Conservation (phyloP, 2,329 filamentous ascomycete species). For the Neopestalotiopsis clavispora region DNA sequence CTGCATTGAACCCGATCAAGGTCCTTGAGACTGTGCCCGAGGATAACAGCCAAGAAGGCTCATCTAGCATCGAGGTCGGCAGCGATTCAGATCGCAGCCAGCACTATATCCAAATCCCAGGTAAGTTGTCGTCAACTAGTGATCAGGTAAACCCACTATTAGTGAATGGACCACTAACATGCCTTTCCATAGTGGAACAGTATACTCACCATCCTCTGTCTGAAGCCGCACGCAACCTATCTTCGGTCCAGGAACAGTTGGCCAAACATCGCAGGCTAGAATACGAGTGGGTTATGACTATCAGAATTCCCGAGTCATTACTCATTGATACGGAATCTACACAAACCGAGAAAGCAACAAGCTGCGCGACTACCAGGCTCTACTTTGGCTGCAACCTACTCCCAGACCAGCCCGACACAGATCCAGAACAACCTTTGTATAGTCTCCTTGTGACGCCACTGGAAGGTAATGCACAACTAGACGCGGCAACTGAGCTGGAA, state of each 20-base stretch:
- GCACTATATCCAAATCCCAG: conserved; percentile 30
- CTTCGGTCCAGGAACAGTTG: conserved; percentile 33
- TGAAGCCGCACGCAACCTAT: conserved; percentile 30
- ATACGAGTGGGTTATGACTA: conserved; percentile 36
- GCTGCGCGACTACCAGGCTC: conserved; percentile 32
- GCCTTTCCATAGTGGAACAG: conserved; percentile 26
- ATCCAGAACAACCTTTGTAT: conserved; percentile 43
- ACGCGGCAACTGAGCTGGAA: conserved; percentile 12
- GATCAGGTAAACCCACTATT: not conserved
- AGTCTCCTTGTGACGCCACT: conserved; percentile 44
- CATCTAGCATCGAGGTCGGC: conserved; percentile 19
- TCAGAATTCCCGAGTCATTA: conserved; percentile 22
- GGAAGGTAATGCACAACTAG: conserved; percentile 28
- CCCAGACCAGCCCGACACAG: conserved; percentile 34
- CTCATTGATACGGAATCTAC: not conserved
- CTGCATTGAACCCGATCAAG: conserved; percentile 34
- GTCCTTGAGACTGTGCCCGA: conserved; percentile 35
- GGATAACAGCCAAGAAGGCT: conserved; percentile 27
- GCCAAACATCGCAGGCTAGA: conserved; percentile 35
- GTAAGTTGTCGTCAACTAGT: conserved; percentile 23
- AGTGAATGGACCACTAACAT: conserved; percentile 3
- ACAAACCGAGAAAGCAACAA: conserved; percentile 9
- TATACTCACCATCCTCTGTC: conserved; percentile 33
- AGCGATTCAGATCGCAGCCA: conserved; percentile 24
- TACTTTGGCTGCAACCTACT: conserved; percentile 61